Conservation (phyloP, 345 rosid species). For the Alliaria petiolata region DNA sequence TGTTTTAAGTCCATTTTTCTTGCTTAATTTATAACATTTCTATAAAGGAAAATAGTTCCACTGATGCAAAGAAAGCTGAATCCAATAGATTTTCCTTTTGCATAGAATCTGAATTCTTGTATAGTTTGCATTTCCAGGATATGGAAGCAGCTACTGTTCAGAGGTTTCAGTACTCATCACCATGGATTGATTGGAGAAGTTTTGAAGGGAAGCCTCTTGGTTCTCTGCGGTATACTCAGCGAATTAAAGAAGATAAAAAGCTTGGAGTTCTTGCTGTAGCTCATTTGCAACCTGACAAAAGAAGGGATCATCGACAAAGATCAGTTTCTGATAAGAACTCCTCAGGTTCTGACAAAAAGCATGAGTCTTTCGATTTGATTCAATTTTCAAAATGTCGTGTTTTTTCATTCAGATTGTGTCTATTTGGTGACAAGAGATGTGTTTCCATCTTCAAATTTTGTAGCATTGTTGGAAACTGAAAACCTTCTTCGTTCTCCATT, state of each 20-base stretch:
- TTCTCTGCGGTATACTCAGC: conserved; percentile 35
- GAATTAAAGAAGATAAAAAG: conserved; percentile 34
- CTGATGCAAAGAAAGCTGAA: background rate
- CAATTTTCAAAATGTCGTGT: background rate
- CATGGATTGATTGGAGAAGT: conserved; percentile 39
- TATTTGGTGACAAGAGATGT: conserved; percentile 1
- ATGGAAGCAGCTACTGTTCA: conserved; percentile 60
- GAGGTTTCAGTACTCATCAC: conserved; percentile 40
- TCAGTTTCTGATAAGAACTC: conserved; percentile 42
- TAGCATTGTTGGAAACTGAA: conserved; percentile 66
- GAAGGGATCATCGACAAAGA: conserved; percentile 20
- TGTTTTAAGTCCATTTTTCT: background rate
- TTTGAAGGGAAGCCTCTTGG: conserved; percentile 29
- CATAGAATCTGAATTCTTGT: background rate
- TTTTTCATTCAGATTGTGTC: background rate
- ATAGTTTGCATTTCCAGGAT: background rate
- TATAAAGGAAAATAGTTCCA: background rate
- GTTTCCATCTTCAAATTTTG: conserved; percentile 18
- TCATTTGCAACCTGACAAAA: conserved; percentile 9
- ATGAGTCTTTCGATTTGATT: conserved; percentile 5
- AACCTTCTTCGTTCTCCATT: conserved; percentile 31
- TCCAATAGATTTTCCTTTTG: background rate
- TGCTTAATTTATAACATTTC: background rate
- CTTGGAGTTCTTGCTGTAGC: conserved; percentile 38
- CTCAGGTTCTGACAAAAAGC: conserved; percentile 45